Conservation (phyloP, 2,329 filamentous ascomycete genomes). For the Coniochaeta ligniaria region DNA sequence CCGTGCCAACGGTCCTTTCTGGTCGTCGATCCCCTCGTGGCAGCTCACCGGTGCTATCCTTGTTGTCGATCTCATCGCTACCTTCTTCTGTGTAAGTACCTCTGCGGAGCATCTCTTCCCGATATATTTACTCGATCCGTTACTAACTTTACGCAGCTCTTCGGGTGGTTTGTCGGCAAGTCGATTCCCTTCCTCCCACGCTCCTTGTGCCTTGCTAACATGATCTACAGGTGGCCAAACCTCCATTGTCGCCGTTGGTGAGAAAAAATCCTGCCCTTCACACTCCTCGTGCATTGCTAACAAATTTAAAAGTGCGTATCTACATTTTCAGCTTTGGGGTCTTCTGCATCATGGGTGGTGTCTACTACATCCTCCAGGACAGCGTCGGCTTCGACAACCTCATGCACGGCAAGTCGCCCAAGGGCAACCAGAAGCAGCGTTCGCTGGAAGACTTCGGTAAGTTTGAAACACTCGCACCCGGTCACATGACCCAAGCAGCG, state of each 20-base stretch:
- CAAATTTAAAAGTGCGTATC: too few species aligned
- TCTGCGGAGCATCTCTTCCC: too few species aligned
- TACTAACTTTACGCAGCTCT: too few species aligned
- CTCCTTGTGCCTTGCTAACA: too few species aligned
- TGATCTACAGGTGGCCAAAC: constrained; percentile 60
- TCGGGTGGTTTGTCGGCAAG: constrained; percentile 83
- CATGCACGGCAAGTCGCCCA: constrained; percentile 83
- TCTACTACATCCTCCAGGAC: constrained; percentile 76
- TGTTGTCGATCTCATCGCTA: constrained; percentile 75
- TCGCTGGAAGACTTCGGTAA: constrained; percentile 85
- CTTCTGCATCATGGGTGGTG: constrained; percentile 51
- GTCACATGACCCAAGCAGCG: neutral
- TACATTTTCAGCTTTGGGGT: constrained; percentile 25
- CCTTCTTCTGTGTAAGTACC: constrained; percentile 46
- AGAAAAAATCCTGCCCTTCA: too few species aligned
- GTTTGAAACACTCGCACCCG: constrained; percentile 23
- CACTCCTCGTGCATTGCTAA: too few species aligned
- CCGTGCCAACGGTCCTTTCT: constrained; percentile 86
- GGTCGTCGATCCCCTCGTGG: constrained; percentile 84
- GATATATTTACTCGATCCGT: too few species aligned
- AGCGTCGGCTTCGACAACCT: constrained; percentile 80
- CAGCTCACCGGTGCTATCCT: constrained; percentile 73
- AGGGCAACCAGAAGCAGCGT: constrained; percentile 76
- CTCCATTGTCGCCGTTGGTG: constrained; percentile 73
- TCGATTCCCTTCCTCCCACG: too few species aligned